Evolutionary conservation across 228 moss, liverwort and hornwort genomes (phyloP), one percentile per base, ranked within the genome.

Genomic region (Sphagnum magellanicum): DNA sequence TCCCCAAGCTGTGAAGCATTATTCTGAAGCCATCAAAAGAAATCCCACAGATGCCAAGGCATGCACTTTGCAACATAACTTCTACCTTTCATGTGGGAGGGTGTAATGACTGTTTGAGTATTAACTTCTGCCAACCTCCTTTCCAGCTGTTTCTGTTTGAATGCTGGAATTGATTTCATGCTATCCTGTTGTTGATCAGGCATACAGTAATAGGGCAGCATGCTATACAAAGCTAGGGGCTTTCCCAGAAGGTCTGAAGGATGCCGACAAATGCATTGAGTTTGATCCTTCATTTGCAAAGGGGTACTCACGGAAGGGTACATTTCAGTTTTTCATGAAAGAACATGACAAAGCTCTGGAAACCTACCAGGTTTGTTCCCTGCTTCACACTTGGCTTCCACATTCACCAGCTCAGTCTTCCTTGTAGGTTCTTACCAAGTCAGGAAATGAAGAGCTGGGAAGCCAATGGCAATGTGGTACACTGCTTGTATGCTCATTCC

Each of bases 251-350:
- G 93, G 88, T 67, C 66, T 98, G 72, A 98, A 93, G 72, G 98
- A 98, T 79, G 98, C 98, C 10, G 88, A 98, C 71, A 98, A 89
- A 70, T 91, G 91, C 68, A 90, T 98, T 49, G 98, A 93, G 1
- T 79, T 98, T 64, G 98, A 98, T 69, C 74, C 82, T 5, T 76
- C 57, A 58, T 98, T 98, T 64, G 81, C 89, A 62, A 98, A 98
- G 62, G 98, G 98, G 4, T 98, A 98, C 74, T 98, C 98, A 0
- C 87, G 93, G 57, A 98, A 98, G 76, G 98, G 87, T 62, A 92
- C 98, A 50, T 86, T 93, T 65, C 98, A 93, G 72, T 98, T 93
- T 70, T 98, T 98, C 67, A 98, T 98, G 98, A 98, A 98, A 79
- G 98, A 93, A 74, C 93, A 98, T 51, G 98, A 98, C 65, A 93